Base-by-base conservation (phyloP, 805 yeast species). In the Starmerella stellata region DNA sequence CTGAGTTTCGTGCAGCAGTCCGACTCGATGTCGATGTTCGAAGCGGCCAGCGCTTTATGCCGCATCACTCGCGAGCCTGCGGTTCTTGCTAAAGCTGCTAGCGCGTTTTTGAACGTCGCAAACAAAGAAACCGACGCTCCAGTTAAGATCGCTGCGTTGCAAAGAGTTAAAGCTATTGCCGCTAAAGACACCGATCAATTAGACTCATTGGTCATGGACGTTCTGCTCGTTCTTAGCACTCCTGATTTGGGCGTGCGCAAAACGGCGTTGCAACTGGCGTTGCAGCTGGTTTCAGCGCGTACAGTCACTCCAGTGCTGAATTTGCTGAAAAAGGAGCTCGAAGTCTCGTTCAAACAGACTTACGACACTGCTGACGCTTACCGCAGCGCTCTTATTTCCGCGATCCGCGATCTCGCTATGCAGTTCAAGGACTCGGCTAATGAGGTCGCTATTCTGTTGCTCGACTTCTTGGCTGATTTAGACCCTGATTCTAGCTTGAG, bases 301-400 rank as follows among this genome's bases (percentile, higher is more conserved):
- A 87, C 87, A 50, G 94, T 83, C 38, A 95, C 83, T 53, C 94
- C 82, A 53, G 93, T 87, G 28, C 78, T 90, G 47, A 81, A 83
- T 54, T 69, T 87, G 48, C 72, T 90, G 60, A 87, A 81, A 63
- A 90, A 82, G 55, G 99, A 90, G 62, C 69, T 90, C 41, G 76
- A 77, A 51, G 72, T 70, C 46, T 73, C 93, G 4, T 65, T 81
- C 15, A 64, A 67, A 36, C 66, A 65, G 40, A 59, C 60, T 37
- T 74, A 73, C 53, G 96, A 87, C 49, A 77, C 78, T 55, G 68
- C 77, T 43, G 61, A 75, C 38, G 93, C 83, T 52, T 90, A 90
- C 56, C 75, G 96, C 58, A 93, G 81, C 58, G 59, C 82, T 41
- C 69, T 90, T 47, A 85, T 90, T 48, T 75, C 76, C 47, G 77